phyloP scores from a whole-genome alignment of 139 green algal genomes.

The Gonium pectorale region DNA sequence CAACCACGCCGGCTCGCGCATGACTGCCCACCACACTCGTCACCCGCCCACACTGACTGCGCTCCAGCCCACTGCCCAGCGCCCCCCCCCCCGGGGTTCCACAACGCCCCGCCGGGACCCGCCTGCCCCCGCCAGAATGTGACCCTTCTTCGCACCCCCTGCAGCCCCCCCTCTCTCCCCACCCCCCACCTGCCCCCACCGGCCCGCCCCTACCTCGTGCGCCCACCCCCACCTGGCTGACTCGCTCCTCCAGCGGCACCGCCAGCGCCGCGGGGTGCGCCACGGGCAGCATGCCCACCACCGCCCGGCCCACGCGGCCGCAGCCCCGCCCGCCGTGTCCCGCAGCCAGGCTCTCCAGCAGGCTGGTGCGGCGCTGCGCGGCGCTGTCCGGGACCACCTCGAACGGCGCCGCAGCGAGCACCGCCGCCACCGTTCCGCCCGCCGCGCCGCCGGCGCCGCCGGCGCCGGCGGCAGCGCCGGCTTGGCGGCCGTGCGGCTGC shows the following conservation, averaged over 20 bases:
- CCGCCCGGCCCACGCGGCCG: background rate
- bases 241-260: slow-evolving; percentile 23
- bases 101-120: too few relatives aligned
- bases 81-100: too few relatives aligned
- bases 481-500: too few relatives aligned
- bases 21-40: too few relatives aligned
- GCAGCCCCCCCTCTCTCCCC: background rate
- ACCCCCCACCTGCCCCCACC: background rate
- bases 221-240: background rate
- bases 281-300: slow-evolving; percentile 9
- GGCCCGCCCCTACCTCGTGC: background rate
- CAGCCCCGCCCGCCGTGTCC: background rate
- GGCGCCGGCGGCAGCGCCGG: background rate
- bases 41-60: too few relatives aligned
- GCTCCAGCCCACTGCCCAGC: too few relatives aligned
- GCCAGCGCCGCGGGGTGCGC: slow-evolving; percentile 32
- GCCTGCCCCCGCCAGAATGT: too few relatives aligned
- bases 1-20: too few relatives aligned
- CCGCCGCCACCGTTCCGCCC: background rate
- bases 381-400: slow-evolving; percentile 7
- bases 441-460: background rate
- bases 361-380: background rate
- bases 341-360: too few relatives aligned
- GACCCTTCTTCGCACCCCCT: background rate
- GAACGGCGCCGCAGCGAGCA: background rate